Evolutionary conservation across 2,329 filamentous ascomycete species (phyloP), one percentile per base, ranked within the genome.

Genomic region (Phialemoniopsis sp.): DNA sequence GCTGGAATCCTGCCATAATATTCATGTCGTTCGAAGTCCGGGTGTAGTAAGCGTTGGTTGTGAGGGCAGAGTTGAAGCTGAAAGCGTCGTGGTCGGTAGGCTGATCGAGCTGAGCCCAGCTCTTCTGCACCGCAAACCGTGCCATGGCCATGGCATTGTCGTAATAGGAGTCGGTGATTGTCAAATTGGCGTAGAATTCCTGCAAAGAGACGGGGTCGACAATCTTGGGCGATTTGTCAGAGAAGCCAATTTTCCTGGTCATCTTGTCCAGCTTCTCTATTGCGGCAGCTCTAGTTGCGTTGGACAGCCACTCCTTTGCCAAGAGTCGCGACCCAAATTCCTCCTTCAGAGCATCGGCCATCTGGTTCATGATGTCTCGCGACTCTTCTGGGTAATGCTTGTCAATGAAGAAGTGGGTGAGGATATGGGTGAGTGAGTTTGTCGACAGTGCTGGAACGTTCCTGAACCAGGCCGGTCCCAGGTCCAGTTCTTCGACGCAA

Each of bases 1-100:
- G 78, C 78, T 83, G 80, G 38, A 83, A 82, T 0, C 76, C 80
- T 3, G 79, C 78, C 0, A 79, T 79, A 56, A 84, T 82, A 12
- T 80, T 77, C 39, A 82, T 82, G 45, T 81, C 77, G 45, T 82
- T 82, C 12, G 74, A 75, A 2, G 72, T 70, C 29, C 76, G 76
- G 42, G 78, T 78, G 56, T 82, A 82, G 49, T 82, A 81, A 5
- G 79, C 79, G 49, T 82, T 81, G 17, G 78, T 71, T 2, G 74
- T 79, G n/a, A n/a, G n/a, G 5, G 75, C 69, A 1, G 76, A 73
- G 15, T 69, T 73, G 76, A 81, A 81, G 21, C 56, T 70, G 77
- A 78, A 84, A 51, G 73, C 64, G 34, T 75, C 68, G 9, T 71
- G 71, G 49, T 82, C 70, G 12, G 78, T 76, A 3, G 79, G 79